Percentiles rank a stretch among this genome's conserved stretches.
Conservation (phyloP, 495 filamentous ascomycete species). For the Aspergillus sparsus region DNA sequence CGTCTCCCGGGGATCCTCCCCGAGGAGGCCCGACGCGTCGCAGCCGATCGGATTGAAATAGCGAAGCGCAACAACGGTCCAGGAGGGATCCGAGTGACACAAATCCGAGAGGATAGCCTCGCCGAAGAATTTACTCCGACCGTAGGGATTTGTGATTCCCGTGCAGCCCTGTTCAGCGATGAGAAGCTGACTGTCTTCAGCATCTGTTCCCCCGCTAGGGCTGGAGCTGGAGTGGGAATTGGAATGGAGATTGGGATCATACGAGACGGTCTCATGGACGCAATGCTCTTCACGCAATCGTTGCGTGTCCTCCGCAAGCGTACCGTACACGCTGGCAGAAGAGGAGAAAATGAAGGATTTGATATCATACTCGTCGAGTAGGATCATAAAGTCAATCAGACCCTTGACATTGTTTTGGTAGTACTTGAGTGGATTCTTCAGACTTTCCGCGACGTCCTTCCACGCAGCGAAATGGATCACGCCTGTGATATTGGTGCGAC, state of each 20-base stretch:
- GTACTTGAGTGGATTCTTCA: conserved; percentile 59
- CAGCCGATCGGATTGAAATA: conserved; percentile 70
- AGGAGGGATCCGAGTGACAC: conserved; percentile 53
- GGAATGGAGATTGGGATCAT: conserved; percentile 10
- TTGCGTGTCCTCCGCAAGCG: conserved; percentile 45
- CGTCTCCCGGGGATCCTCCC: conserved; percentile 58
- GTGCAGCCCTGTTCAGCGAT: conserved; percentile 41
- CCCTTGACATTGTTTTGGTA: conserved; percentile 65
- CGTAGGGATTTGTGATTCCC: conserved; percentile 63
- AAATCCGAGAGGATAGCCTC: conserved; percentile 62
- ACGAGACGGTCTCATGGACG: conserved; percentile 45
- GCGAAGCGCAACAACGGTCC: conserved; percentile 60
- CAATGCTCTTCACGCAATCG: conserved; percentile 59
- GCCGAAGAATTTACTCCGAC: conserved; percentile 63
- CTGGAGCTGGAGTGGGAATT: conserved; percentile 29
- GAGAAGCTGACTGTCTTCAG: conserved; percentile 6
- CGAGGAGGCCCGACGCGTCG: conserved; percentile 60
- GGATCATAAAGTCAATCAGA: conserved; percentile 53
- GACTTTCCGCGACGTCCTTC: conserved; percentile 54
- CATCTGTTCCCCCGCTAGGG: too few relatives aligned
- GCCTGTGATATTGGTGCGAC: conserved; percentile 50
- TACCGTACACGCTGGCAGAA: conserved; percentile 64
- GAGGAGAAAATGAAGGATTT: conserved; percentile 65
- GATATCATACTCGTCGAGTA: conserved; percentile 55
- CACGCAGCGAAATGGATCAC: conserved; percentile 66